A percentile compares a stretch with the other conserved stretches of the same genome.
Conservation (phyloP, 441 rosid species). For the Corymbia calophylla region DNA sequence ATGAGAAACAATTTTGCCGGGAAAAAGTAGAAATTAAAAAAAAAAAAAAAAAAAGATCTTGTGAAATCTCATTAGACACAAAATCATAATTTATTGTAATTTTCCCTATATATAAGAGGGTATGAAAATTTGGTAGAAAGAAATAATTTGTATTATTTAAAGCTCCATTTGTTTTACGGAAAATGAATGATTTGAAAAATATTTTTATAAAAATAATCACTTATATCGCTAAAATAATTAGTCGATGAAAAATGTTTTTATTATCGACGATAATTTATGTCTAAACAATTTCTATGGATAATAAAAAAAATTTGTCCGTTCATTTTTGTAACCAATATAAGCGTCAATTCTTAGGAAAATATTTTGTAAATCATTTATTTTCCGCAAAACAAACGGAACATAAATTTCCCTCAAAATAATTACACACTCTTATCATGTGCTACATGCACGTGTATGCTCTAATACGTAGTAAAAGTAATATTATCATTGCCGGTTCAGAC, state of each 20-base stretch:
- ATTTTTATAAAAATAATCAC: too few species aligned
- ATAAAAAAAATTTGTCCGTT: too few species aligned
- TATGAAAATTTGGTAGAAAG: neutral
- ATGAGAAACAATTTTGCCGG: neutral
- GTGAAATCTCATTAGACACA: neutral
- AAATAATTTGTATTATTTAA: neutral
- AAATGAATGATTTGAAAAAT: too few species aligned
- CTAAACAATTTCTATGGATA: too few species aligned
- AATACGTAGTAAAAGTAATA: neutral
- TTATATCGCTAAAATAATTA: too few species aligned
- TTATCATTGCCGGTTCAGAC: neutral
- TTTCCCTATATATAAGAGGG: neutral
- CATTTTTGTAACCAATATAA: too few species aligned
- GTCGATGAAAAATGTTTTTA: too few species aligned
- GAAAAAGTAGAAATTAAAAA: neutral
- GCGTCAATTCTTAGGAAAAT: too few species aligned
- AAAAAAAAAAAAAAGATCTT: neutral
- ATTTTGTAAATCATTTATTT: too few species aligned
- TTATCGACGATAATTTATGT: too few species aligned
- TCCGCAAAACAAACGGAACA: too few species aligned
- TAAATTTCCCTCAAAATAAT: neutral
- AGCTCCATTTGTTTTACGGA: too few species aligned
- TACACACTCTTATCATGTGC: neutral
- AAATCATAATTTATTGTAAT: neutral
- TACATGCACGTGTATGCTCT: neutral